A percentile compares a stretch with the other conserved stretches of the same genome.
Conservation (phyloP, 2,329 filamentous ascomycete genomes). For the Xenoacremonium recifei region DNA sequence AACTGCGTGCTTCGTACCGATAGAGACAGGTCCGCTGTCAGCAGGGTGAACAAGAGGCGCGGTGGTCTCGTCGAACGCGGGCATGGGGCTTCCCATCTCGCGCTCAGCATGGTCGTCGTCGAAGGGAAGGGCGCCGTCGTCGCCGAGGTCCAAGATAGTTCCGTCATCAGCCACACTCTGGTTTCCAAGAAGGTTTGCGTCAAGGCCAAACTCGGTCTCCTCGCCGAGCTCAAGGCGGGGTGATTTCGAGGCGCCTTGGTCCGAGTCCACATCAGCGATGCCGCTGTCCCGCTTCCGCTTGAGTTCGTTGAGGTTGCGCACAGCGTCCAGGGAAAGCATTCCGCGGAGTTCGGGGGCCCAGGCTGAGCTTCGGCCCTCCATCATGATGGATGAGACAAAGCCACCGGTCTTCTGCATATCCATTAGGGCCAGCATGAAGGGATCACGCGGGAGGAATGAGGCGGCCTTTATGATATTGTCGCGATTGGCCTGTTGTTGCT, state of each 20-base stretch:
- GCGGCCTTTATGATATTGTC: constrained; percentile 82
- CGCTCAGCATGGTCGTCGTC: constrained; percentile 47
- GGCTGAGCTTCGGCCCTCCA: constrained; percentile 70
- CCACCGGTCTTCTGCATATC: constrained; percentile 89
- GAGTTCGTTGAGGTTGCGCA: constrained; percentile 73
- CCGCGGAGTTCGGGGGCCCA: constrained; percentile 93
- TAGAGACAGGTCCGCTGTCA: constrained; percentile 81
- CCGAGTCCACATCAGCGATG: constrained; percentile 73
- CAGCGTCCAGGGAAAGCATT: constrained; percentile 83
- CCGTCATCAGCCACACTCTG: constrained; percentile 56
- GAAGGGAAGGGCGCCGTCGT: constrained; percentile 46
- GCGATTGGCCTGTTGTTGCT: constrained; percentile 80
- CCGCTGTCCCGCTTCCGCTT: constrained; percentile 94
- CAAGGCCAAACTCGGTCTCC: constrained; percentile 54
- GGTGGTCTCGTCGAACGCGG: constrained; percentile 77
- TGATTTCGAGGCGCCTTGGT: constrained; percentile 63
- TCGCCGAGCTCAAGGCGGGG: constrained; percentile 68
- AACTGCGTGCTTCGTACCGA: constrained; percentile 93
- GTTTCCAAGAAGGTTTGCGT: constrained; percentile 50
- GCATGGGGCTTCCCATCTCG: constrained; percentile 45
- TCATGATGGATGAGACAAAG: constrained; percentile 85
- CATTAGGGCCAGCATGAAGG: constrained; percentile 81
- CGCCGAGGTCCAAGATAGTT: constrained; percentile 64
- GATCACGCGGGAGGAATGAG: constrained; percentile 82
- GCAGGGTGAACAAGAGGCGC: constrained; percentile 74